Conservation (phyloP, 257 asterid genomes). For the Capsicum pubescens region DNA sequence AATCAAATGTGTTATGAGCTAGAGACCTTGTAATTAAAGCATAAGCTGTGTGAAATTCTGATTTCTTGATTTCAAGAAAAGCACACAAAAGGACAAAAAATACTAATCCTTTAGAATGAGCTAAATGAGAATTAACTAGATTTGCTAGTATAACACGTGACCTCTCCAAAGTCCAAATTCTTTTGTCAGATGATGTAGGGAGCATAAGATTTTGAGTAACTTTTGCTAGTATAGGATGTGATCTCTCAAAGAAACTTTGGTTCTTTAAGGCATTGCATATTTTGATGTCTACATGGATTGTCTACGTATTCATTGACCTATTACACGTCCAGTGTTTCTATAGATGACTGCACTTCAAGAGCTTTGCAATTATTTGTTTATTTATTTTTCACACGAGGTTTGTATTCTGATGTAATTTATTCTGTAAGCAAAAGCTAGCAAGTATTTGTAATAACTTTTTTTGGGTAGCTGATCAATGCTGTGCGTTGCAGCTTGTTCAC, state of each 20-base stretch:
- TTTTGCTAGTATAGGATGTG: too few species aligned
- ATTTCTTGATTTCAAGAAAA: neutral
- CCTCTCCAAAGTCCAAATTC: neutral
- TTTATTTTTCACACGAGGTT: neutral
- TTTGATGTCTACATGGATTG: slow-evolving; percentile 16
- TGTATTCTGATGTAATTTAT: neutral
- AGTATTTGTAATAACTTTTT: slow-evolving; percentile 28
- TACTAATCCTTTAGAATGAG: neutral
- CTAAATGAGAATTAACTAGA: neutral
- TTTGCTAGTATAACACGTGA: neutral
- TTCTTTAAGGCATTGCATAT: slow-evolving; percentile 8
- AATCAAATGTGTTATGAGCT: slow-evolving; percentile 2
- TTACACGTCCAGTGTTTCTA: slow-evolving; percentile 4
- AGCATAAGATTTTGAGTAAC: neutral
- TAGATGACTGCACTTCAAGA: neutral
- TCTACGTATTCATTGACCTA: neutral
- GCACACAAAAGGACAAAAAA: neutral
- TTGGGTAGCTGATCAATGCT: neutral
- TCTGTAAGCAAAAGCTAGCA: neutral
- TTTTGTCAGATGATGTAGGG: slow-evolving; percentile 20
- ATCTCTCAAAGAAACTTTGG: neutral
- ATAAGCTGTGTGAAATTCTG: neutral
- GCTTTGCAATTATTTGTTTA: neutral
- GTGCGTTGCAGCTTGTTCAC: slow-evolving; percentile 87
- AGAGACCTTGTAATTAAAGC: slow-evolving; percentile 13